Evolutionary conservation across 2,329 filamentous ascomycete genomes (phyloP), one percentile per base, ranked within the genome.

Genomic region (Tolypocladium paradoxum): DNA sequence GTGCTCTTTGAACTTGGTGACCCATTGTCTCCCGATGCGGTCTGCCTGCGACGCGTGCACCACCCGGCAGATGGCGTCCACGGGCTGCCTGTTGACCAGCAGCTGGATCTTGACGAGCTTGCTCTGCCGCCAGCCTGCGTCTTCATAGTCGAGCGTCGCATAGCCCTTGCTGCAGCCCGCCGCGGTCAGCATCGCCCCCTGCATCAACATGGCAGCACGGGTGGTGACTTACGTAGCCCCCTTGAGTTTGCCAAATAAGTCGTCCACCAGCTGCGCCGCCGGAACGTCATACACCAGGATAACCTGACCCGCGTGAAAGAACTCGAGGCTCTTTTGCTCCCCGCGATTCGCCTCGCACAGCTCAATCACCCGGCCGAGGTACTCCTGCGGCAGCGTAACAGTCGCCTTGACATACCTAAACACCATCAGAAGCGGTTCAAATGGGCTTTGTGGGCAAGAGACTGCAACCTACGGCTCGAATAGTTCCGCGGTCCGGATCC

Each of bases 201-300:
- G 16, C 22, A 29, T 2, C 8, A 43, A n/a, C n/a, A n/a, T n/a
- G n/a, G n/a, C n/a, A n/a, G n/a, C n/a, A n/a, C n/a, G 18, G 9
- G 12, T n/a, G 14, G 8, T n/a, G 11, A 64, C 70, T 55, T 64
- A 75, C 52, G 91, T 96, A 0, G 83, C 81, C 37, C 90, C 89
- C 69, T 99, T 99, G 51, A 99, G 77, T 70, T 95, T 96, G 51
- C 93, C 93, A 67, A 99, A 99, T 65, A 99, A 86, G 69, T 99
- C 93, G 61, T 97, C 93, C 1, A 99, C 93, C 4, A 99, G 76
- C 52, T 96, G 89, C 2, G 90, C 84, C 1, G 96, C 78, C 0
- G 93, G 93, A 1, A 99, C 72, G 51, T 91, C 83, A 67, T 99
- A 99, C 63, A 92, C 92, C 35, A 99, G 74, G 57, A 99, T 97